Conservation (phyloP, 225 moss, liverwort and hornwort genomes). For the Pseudoscleropodium purum region DNA sequence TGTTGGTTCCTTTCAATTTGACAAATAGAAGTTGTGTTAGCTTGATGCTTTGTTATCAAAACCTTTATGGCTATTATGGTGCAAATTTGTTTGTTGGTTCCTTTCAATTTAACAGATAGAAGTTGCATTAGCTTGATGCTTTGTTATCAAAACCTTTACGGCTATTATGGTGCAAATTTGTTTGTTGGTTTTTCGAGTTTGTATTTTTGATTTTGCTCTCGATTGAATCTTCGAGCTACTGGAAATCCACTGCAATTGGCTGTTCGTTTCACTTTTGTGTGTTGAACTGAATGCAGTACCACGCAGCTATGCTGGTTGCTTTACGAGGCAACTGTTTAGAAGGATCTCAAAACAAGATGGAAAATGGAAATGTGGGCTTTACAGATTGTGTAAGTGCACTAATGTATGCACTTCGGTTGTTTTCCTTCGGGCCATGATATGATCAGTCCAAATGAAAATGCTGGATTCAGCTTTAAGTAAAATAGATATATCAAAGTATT, state of each 20-base stretch:
- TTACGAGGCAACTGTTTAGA: conserved; percentile 30
- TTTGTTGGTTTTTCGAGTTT: background rate
- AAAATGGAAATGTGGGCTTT: conserved; percentile 56
- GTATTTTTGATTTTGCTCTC: background rate
- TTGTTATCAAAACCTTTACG: background rate
- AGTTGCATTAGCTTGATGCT: background rate
- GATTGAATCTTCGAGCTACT: background rate
- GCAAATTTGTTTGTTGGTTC: too few species aligned
- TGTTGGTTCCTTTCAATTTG: too few species aligned
- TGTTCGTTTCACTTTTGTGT: background rate
- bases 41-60: too few species aligned
- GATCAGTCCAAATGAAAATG: background rate
- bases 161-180: background rate
- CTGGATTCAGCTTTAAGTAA: background rate
- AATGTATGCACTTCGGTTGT: conserved; percentile 60
- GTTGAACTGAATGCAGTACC: conserved; percentile 40
- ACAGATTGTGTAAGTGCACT: conserved; percentile 64
- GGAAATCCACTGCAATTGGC: background rate
- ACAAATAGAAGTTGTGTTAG: too few species aligned
- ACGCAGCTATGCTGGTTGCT: conserved; percentile 53
- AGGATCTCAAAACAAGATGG: conserved; percentile 50
- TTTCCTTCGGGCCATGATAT: conserved; percentile 63
- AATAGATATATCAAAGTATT: background rate
- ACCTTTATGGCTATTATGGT: too few species aligned
- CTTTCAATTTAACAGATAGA: background rate